A percentile compares a stretch with the other conserved stretches of the same genome.
phyloP scores from a whole-genome alignment of 768 basidiomycete genomes.

The Mycena galericulata region DNA sequence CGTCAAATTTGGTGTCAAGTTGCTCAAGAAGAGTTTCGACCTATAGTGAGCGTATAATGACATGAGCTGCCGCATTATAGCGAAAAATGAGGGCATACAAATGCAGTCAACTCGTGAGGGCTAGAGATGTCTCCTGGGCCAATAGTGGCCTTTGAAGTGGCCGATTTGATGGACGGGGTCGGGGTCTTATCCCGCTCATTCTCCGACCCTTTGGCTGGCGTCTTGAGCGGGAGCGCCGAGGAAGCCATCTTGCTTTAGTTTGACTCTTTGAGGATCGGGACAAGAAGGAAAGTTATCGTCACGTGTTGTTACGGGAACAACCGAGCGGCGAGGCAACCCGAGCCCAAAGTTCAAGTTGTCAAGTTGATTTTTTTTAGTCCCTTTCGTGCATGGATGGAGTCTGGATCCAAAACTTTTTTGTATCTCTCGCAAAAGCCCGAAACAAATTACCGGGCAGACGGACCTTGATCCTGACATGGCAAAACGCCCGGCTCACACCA shows the following conservation, averaged over 20 bases:
- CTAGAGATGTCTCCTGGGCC: conserved; percentile 81
- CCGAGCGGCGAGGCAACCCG: too few relatives aligned
- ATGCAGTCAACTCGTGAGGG: conserved; percentile 94
- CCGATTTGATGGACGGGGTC: conserved; percentile 54
- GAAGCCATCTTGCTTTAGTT: too few relatives aligned
- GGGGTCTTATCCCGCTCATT: conserved; percentile 66
- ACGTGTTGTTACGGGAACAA: neutral
- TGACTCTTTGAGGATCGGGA: conserved; percentile 15
- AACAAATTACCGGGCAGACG: too few relatives aligned
- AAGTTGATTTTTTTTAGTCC: too few relatives aligned
- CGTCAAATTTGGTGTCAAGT: conserved; percentile 91
- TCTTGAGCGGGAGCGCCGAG: conserved; percentile 74
- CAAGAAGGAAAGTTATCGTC: neutral
- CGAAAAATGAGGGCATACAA: conserved; percentile 59
- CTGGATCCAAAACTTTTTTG: too few relatives aligned
- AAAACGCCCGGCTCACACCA: too few relatives aligned
- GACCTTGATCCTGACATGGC: too few relatives aligned
- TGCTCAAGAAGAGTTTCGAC: conserved; percentile 91
- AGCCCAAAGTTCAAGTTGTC: too few relatives aligned
- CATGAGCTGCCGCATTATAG: neutral
- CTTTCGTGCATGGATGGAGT: too few relatives aligned
- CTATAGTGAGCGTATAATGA: conserved; percentile 51
- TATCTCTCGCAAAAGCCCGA: too few relatives aligned
- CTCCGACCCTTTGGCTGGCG: conserved; percentile 61
- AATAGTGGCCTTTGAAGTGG: conserved; percentile 52